Evolutionary conservation across 768 basidiomycete genomes (phyloP).

Genomic region (Mycena amicta): DNA sequence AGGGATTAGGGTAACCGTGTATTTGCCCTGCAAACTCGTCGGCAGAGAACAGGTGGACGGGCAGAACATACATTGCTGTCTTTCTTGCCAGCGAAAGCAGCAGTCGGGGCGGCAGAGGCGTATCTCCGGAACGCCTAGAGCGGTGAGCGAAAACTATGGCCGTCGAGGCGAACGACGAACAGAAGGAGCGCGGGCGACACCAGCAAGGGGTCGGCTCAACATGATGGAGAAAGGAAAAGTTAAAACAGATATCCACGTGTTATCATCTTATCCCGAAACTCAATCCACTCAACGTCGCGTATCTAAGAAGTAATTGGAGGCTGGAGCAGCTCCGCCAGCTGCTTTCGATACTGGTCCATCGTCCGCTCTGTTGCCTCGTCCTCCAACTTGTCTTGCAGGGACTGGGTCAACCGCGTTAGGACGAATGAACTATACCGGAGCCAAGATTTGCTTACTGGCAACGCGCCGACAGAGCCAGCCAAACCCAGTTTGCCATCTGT

Average conservation of each 20-base stretch:
- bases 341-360: constrained; percentile 88
- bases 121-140: constrained; percentile 59
- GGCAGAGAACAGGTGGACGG: constrained; percentile 5
- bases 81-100: constrained; percentile 90
- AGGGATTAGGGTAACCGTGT: constrained; percentile 93
- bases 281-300: constrained; percentile 69
- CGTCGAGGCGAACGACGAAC: constrained; percentile 32
- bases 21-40: constrained; percentile 75
- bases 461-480: constrained; percentile 69
- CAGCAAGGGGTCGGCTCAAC: constrained; percentile 61
- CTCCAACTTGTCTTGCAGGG: constrained; percentile 61
- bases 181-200: constrained; percentile 55
- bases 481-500: constrained; percentile 96
- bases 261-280: neutral
- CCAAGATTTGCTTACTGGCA: neutral
- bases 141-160: constrained; percentile 18
- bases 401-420: constrained; percentile 39
- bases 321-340: constrained; percentile 86
- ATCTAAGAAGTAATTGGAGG: too few species aligned
- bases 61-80: constrained; percentile 69
- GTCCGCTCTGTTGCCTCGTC: constrained; percentile 86
- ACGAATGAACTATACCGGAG: constrained; percentile 7
- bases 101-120: constrained; percentile 81
- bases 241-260: constrained; percentile 5
- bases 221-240: constrained; percentile 42